Conservation (phyloP, 2,329 filamentous ascomycete species). For the Pseudonectria buxi region DNA sequence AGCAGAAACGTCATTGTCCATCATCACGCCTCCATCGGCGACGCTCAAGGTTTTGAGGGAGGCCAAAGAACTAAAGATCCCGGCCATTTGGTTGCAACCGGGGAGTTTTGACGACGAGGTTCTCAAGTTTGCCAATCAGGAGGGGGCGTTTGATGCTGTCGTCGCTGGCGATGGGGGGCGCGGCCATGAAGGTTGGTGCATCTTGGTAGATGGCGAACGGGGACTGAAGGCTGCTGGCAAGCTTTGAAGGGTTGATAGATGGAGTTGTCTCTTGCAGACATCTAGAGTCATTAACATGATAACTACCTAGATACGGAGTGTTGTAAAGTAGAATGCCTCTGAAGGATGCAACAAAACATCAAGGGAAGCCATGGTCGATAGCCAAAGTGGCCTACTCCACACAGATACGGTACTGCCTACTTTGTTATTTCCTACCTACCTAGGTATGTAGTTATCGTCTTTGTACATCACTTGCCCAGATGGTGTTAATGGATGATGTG, state of each 20-base stretch:
- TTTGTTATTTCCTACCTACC: too few relatives aligned
- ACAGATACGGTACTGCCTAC: too few relatives aligned
- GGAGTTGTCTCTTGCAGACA: not conserved
- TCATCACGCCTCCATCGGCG: slow-evolving; percentile 79
- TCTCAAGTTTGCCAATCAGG: slow-evolving; percentile 56
- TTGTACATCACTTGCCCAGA: too few relatives aligned
- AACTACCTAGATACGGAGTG: too few relatives aligned
- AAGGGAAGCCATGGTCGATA: too few relatives aligned
- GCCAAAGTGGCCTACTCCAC: too few relatives aligned
- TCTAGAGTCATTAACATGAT: not conserved
- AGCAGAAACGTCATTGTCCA: slow-evolving; percentile 65
- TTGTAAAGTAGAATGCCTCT: too few relatives aligned
- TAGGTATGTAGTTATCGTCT: too few relatives aligned
- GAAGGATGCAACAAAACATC: too few relatives aligned
- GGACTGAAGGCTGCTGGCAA: slow-evolving; percentile 52
- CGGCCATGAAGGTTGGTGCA: slow-evolving; percentile 76
- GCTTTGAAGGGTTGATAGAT: slow-evolving; percentile 19
- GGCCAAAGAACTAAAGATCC: slow-evolving; percentile 66
- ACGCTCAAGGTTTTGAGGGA: slow-evolving; percentile 70
- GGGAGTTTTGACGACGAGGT: slow-evolving; percentile 78
- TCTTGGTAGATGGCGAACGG: slow-evolving; percentile 74
- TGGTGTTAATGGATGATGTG: slow-evolving; percentile 1
- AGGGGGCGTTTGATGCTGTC: slow-evolving; percentile 60
- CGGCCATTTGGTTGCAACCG: slow-evolving; percentile 82
- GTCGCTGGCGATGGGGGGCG: slow-evolving; percentile 58